A percentile compares a stretch with the other conserved stretches of the same genome.
Evolutionary conservation across 306 rosid genomes (phyloP).

Genomic region (Rosa rugosa): DNA sequence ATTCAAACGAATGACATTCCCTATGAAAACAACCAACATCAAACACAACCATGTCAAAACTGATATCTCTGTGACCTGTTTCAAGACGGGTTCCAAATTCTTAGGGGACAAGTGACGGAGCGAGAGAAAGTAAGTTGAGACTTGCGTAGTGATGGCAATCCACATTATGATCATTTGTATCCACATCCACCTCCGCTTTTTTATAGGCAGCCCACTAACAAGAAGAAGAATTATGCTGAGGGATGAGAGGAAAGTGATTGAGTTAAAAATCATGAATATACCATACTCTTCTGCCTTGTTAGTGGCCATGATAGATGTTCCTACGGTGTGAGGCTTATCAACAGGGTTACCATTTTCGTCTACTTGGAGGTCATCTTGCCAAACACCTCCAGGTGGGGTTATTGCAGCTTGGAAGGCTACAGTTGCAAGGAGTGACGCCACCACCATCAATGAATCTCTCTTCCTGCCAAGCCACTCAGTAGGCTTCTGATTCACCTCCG

Average conservation of each 20-base stretch:
- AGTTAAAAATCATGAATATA: slow-evolving; percentile 30
- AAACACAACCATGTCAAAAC: slow-evolving; percentile 26
- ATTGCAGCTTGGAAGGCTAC: slow-evolving; percentile 34
- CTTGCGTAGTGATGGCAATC: slow-evolving; percentile 27
- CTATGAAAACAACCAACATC: slow-evolving; percentile 23
- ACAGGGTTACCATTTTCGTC: slow-evolving; percentile 13
- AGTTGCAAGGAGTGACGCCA: slow-evolving; percentile 34
- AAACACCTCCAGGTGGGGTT: slow-evolving; percentile 39
- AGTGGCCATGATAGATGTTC: slow-evolving; percentile 29
- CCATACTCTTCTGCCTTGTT: slow-evolving; percentile 9
- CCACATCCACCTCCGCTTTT: slow-evolving; percentile 34
- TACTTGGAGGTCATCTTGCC: slow-evolving; percentile 27
- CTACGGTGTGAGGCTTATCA: slow-evolving; percentile 11
- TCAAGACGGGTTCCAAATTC: not conserved
- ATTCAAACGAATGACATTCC: slow-evolving; percentile 31
- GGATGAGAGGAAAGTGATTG: slow-evolving; percentile 24
- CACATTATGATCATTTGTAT: slow-evolving; percentile 36
- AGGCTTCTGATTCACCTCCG: not conserved
- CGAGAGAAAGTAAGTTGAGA: slow-evolving; percentile 24
- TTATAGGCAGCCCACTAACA: slow-evolving; percentile 33
- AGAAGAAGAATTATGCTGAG: slow-evolving; percentile 30
- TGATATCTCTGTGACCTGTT: slow-evolving; percentile 17
- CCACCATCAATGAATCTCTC: slow-evolving; percentile 32
- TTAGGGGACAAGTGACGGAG: slow-evolving; percentile 27
- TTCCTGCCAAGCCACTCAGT: slow-evolving; percentile 30